Conservation (phyloP, 352 stramenopile genomes). For the Globisporangium canariense region DNA sequence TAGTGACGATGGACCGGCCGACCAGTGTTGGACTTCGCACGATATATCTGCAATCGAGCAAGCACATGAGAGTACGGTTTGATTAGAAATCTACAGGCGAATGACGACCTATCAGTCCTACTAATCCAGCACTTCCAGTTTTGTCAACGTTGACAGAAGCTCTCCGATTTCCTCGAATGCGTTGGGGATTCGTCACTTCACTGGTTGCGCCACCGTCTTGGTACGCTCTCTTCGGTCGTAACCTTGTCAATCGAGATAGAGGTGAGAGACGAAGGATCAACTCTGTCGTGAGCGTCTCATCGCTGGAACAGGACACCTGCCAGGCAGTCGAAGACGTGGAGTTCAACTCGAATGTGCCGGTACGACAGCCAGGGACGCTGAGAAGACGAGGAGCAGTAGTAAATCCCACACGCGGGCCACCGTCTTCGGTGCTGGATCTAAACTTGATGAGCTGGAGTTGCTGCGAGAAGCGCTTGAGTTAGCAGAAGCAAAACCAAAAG, state of each 20-base stretch:
- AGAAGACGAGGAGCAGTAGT: neutral
- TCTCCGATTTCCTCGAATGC: neutral
- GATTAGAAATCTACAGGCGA: neutral
- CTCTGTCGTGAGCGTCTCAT: neutral
- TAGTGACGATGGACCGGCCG: neutral
- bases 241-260: conserved; percentile 3
- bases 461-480: neutral
- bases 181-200: neutral
- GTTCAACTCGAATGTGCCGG: conserved; percentile 1
- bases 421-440: neutral
- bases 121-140: neutral
- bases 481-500: neutral
- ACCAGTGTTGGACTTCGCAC: neutral
- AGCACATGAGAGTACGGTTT: neutral
- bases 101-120: neutral
- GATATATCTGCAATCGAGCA: conserved; percentile 1
- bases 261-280: conserved; percentile 5
- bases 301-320: conserved; percentile 5
- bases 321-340: conserved; percentile 1
- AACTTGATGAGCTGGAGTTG: neutral
- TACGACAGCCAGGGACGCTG: neutral
- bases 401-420: neutral
- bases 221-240: neutral
- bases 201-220: conserved; percentile 4
- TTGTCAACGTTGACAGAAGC: conserved; percentile 1